These are phyloP conservation scores for Phytophthora pini DNA, from an alignment of 352 stramenopile species.

Conservation along the genomic window DNA sequence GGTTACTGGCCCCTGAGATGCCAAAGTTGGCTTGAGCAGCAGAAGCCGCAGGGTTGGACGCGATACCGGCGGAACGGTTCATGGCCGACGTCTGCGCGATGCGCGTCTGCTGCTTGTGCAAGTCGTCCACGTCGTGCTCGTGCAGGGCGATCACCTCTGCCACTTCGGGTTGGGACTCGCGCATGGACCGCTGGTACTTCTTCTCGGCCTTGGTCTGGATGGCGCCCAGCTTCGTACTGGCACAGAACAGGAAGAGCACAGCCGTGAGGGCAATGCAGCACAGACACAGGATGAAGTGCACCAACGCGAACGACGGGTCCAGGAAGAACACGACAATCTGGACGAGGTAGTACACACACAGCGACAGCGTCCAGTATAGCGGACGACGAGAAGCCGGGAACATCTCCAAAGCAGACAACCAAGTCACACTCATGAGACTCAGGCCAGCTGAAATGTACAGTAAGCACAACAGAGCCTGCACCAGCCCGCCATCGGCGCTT, in stretches of 20 bases:
- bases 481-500: slow-evolving; percentile 38
- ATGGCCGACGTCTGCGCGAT: slow-evolving; percentile 56
- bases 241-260: slow-evolving; percentile 79
- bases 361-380: slow-evolving; percentile 72
- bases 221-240: slow-evolving; percentile 80
- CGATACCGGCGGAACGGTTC: slow-evolving; percentile 36
- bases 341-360: slow-evolving; percentile 69
- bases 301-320: slow-evolving; percentile 63
- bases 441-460: slow-evolving; percentile 72
- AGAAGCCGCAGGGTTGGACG: slow-evolving; percentile 27
- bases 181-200: slow-evolving; percentile 58
- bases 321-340: slow-evolving; percentile 66
- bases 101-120: slow-evolving; percentile 66
- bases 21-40: slow-evolving; percentile 37
- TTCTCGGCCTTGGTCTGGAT: slow-evolving; percentile 91
- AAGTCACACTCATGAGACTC: slow-evolving; percentile 77
- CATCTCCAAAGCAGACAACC: slow-evolving; percentile 82
- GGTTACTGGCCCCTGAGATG: slow-evolving; percentile 14
- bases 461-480: slow-evolving; percentile 63
- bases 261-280: slow-evolving; percentile 55
- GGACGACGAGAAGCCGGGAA: slow-evolving; percentile 71
- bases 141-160: slow-evolving; percentile 30
- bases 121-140: slow-evolving; percentile 42
- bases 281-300: slow-evolving; percentile 61
- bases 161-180: slow-evolving; percentile 42